Evolutionary conservation across 257 asterid genomes (phyloP).

Genomic region (Ajuga chamaepitys): DNA sequence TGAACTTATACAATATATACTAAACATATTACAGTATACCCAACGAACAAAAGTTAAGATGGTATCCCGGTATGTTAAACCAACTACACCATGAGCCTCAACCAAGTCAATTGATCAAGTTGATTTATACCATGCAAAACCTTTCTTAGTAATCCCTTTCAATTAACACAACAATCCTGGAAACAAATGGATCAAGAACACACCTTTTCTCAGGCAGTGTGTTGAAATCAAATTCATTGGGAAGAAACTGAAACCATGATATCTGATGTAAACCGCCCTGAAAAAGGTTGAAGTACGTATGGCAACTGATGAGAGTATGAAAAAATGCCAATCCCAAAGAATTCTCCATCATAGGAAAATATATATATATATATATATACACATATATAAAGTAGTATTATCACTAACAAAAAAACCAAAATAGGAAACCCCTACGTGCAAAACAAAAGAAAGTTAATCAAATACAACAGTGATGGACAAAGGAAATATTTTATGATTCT

Average conservation of each 20-base stretch:
- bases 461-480: background rate
- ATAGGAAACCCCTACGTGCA: background rate
- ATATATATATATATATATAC: too few species aligned
- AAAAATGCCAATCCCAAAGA: background rate
- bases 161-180: constrained; percentile 8
- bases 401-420: background rate
- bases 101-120: constrained; percentile 1
- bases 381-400: background rate
- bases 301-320: background rate
- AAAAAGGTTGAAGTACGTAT: constrained; percentile 13
- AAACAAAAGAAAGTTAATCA: background rate
- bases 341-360: background rate
- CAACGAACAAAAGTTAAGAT: background rate
- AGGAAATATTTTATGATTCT: background rate
- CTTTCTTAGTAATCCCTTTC: background rate
- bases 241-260: constrained; percentile 99
- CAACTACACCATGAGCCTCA: background rate
- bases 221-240: constrained; percentile 62
- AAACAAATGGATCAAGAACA: constrained; percentile 17
- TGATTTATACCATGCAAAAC: background rate
- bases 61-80: background rate
- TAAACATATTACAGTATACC: background rate
- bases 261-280: constrained; percentile 97
- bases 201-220: constrained; percentile 75
- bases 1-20: background rate